phyloP scores from a whole-genome alignment of 257 asterid genomes.

The Thymus quinquecostatus region DNA sequence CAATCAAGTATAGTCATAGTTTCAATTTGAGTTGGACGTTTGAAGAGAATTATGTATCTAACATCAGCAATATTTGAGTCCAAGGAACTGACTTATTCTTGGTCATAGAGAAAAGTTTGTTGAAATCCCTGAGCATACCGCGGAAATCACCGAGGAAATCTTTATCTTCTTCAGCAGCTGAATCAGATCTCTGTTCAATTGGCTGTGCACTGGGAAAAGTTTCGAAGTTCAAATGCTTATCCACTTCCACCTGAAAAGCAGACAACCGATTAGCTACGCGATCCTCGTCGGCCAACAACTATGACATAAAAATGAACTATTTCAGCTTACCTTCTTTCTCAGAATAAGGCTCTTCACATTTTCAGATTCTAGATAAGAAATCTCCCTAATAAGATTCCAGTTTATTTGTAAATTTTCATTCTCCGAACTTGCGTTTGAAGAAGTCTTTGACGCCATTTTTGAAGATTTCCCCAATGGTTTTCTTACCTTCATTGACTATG shows the following conservation, averaged over 20 bases:
- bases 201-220: background rate
- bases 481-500: background rate
- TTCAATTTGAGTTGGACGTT: background rate
- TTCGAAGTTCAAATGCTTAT: conserved; percentile 13
- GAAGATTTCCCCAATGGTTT: background rate
- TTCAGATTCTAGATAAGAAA: background rate
- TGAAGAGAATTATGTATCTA: background rate
- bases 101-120: background rate
- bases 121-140: background rate
- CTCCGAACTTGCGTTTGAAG: conserved; percentile 4
- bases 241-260: conserved; percentile 36
- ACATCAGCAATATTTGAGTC: background rate
- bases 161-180: conserved; percentile 20
- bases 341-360: conserved; percentile 9
- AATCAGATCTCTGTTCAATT: too few relatives aligned
- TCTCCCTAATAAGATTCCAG: conserved; percentile 40
- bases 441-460: too few relatives aligned
- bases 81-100: background rate
- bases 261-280: background rate
- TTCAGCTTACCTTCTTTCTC: conserved; percentile 43
- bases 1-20: background rate
- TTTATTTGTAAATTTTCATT: conserved; percentile 19
- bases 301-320: background rate
- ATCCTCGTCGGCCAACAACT: background rate
- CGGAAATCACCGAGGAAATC: background rate